These are phyloP conservation scores for Heliosperma pusillum DNA, from an alignment of 148 eudicot genomes.

Conservation along the genomic window DNA sequence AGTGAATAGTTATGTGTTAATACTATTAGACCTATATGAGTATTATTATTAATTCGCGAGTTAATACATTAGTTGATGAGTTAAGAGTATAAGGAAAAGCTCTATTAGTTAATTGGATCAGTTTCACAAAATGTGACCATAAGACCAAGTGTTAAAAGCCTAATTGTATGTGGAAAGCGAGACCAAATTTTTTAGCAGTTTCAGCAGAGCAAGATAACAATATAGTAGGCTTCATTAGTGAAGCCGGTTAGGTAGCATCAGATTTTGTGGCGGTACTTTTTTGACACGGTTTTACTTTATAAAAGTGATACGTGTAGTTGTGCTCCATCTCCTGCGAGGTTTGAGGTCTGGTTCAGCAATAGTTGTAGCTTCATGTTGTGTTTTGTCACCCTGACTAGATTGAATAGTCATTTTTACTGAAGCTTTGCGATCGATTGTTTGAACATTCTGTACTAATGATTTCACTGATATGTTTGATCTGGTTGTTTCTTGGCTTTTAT, in stretches of 20 bases:
- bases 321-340: conserved; percentile 33
- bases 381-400: neutral
- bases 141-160: neutral
- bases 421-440: conserved; percentile 13
- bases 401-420: conserved; percentile 3
- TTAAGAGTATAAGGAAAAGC: neutral
- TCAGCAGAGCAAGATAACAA: neutral
- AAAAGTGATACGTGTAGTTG: conserved; percentile 3
- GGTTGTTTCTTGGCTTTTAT: conserved; percentile 4
- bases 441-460: conserved; percentile 17
- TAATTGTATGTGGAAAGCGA: neutral
- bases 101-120: no score
- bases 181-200: neutral
- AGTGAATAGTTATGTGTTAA: neutral
- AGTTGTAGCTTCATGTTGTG: neutral
- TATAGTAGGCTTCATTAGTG: neutral
- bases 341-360: conserved; percentile 15
- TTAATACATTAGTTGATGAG: neutral
- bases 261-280: neutral
- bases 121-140: neutral
- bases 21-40: neutral
- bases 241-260: neutral
- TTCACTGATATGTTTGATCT: conserved; percentile 8
- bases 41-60: neutral
- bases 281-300: conserved; percentile 2